Percentiles rank a stretch among this genome's conserved stretches.
Evolutionary conservation across 2,329 filamentous ascomycete genomes (phyloP).

Genomic region (Colletotrichum somersetense): DNA sequence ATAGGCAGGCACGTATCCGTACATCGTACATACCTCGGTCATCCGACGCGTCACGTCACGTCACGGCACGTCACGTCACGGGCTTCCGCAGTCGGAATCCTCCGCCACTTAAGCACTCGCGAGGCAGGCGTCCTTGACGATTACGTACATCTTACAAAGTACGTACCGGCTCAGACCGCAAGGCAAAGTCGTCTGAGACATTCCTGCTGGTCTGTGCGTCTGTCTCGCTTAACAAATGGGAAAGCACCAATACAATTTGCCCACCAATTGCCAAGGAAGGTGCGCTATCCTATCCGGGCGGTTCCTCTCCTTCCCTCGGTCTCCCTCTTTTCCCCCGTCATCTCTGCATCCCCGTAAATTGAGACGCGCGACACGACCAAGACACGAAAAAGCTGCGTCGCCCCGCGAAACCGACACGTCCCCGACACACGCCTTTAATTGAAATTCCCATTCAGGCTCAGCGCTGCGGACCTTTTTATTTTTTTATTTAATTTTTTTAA

Average conservation of each 20-base stretch:
- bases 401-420: slow-evolving; percentile 61
- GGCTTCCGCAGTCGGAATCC: no score
- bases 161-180: not conserved
- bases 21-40: no score
- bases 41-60: no score
- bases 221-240: slow-evolving; percentile 26
- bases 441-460: slow-evolving; percentile 41
- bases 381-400: slow-evolving; percentile 54
- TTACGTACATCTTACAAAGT: not conserved
- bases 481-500: no score
- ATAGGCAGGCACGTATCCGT: no score
- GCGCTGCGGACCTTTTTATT: slow-evolving; percentile 28
- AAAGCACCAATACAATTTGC: slow-evolving; percentile 25
- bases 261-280: no score
- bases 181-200: not conserved
- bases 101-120: no score
- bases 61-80: no score
- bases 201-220: not conserved
- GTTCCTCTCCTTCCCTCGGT: not conserved
- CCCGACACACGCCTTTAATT: slow-evolving; percentile 38
- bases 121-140: no score
- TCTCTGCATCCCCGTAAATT: slow-evolving; percentile 26
- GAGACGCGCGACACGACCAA: slow-evolving; percentile 49
- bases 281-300: no score
- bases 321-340: not conserved